Conservation (phyloP, 208 protist genomes). For the Acanthamoeba sp. region DNA sequence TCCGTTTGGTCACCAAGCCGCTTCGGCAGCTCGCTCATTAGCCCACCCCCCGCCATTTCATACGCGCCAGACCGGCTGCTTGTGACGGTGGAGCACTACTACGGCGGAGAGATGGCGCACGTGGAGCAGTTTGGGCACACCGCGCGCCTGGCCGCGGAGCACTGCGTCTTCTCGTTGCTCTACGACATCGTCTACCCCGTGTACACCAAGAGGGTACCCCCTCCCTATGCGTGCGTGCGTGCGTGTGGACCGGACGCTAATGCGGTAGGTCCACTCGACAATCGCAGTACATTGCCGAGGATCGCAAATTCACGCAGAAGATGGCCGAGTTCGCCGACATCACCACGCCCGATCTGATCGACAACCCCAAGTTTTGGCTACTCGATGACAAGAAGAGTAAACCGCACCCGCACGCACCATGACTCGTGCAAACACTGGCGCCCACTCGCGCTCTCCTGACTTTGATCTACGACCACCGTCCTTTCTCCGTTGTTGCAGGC, state of each 20-base stretch:
- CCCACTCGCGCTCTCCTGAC: background rate
- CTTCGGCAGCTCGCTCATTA: background rate
- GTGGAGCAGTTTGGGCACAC: constrained; percentile 53
- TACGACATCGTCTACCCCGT: constrained; percentile 48
- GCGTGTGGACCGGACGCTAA: background rate
- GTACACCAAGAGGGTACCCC: background rate
- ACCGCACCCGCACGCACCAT: background rate
- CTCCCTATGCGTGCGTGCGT: background rate
- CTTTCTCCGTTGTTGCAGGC: background rate
- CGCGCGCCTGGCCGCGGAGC: constrained; percentile 7
- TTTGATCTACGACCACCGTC: no score
- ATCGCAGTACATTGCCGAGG: constrained; percentile 32
- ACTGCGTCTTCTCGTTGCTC: constrained; percentile 46
- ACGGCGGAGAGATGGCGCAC: background rate
- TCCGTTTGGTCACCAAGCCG: background rate
- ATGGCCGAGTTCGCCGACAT: constrained; percentile 47
- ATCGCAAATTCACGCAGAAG: constrained; percentile 26
- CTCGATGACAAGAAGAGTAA: constrained; percentile 52
- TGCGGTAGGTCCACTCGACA: background rate
- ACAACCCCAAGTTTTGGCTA: constrained; percentile 55
- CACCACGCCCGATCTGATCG: constrained; percentile 20
- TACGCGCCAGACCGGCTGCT: background rate
- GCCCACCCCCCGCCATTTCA: no score
- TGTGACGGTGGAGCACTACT: constrained; percentile 44
- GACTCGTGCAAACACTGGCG: no score